Percentiles rank a stretch among this genome's conserved stretches.
phyloP scores from a whole-genome alignment of 192 early-diverging fungal species.

The Entophlyctis luteolus region DNA sequence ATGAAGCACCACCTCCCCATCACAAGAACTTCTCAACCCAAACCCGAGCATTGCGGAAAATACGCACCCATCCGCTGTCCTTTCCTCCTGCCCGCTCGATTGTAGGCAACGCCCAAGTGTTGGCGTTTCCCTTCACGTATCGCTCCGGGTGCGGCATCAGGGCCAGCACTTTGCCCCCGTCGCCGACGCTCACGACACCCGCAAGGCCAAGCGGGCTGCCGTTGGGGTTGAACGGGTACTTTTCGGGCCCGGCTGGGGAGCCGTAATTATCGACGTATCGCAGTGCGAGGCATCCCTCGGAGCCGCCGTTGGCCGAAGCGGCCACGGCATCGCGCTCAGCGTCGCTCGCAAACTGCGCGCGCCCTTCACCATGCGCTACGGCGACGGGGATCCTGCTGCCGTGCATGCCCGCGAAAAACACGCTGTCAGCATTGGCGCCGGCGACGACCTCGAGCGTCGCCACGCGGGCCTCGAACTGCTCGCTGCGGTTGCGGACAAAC shows the following conservation, averaged over 20 bases:
- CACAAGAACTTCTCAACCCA: slow-evolving; percentile 65
- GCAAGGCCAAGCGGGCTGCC: slow-evolving; percentile 83
- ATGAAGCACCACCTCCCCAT: no score
- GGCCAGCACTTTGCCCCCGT: slow-evolving; percentile 83
- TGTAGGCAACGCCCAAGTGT: slow-evolving; percentile 71
- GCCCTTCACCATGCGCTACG: slow-evolving; percentile 96
- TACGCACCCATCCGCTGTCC: slow-evolving; percentile 81
- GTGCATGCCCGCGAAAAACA: slow-evolving; percentile 90
- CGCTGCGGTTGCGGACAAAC: slow-evolving; percentile 87
- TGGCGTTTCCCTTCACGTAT: slow-evolving; percentile 73
- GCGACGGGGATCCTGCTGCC: slow-evolving; percentile 89
- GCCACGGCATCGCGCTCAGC: slow-evolving; percentile 12
- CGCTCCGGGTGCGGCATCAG: slow-evolving; percentile 99
- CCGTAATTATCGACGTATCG: slow-evolving; percentile 84
- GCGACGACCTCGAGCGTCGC: slow-evolving; percentile 67
- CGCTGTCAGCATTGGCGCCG: slow-evolving; percentile 29
- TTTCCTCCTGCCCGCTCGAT: slow-evolving; percentile 54
- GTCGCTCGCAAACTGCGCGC: slow-evolving; percentile 71
- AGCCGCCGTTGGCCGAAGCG: slow-evolving; percentile 4
- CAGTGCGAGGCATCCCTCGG: slow-evolving; percentile 51
- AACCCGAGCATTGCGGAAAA: slow-evolving; percentile 88
- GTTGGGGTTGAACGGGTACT: slow-evolving; percentile 98
- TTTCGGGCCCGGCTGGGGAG: slow-evolving; percentile 54
- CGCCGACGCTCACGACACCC: slow-evolving; percentile 65
- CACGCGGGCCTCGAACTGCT: slow-evolving; percentile 93